phyloP scores from a whole-genome alignment of 2,329 filamentous ascomycete genomes.

The Hawksworthiomyces lignivorus region DNA sequence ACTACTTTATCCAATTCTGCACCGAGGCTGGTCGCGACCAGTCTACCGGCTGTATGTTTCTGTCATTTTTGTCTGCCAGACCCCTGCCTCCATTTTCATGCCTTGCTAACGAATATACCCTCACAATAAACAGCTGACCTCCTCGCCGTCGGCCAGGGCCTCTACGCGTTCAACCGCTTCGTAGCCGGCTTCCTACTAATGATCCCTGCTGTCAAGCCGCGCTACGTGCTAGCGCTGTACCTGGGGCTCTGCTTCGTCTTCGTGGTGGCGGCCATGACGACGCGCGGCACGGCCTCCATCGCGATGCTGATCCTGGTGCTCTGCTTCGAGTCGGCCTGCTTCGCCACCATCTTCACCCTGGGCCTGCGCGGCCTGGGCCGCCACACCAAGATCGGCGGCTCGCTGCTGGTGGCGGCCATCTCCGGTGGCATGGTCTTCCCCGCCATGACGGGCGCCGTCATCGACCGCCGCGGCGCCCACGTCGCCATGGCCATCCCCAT shows the following conservation, averaged over 20 bases:
- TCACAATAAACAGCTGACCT: conserved; percentile 36
- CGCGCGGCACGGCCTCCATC: conserved; percentile 43
- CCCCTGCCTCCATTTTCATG: not conserved
- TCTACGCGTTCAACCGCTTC: conserved; percentile 54
- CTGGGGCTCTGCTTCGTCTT: conserved; percentile 47
- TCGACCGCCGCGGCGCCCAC: conserved; percentile 19
- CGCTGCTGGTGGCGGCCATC: conserved; percentile 47
- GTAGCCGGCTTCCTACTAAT: conserved; percentile 47
- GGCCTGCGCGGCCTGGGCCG: conserved; percentile 49
- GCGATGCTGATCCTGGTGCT: conserved; percentile 47
- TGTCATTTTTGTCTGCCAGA: not conserved
- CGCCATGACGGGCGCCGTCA: conserved; percentile 39
- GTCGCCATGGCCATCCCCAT: conserved; percentile 22
- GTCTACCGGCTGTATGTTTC: conserved; percentile 15
- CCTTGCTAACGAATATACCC: too few species aligned
- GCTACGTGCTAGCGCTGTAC: conserved; percentile 46
- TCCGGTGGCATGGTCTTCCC: conserved; percentile 49
- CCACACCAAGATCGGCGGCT: conserved; percentile 46
- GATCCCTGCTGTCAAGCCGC: conserved; percentile 40
- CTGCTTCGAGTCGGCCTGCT: conserved; percentile 51
- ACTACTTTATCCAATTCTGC: conserved; percentile 47
- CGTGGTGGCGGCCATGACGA: conserved; percentile 42
- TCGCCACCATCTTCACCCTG: conserved; percentile 52
- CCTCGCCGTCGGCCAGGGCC: conserved; percentile 50
- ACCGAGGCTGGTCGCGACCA: conserved; percentile 21